Conservation (phyloP, 1,284 basidiomycete species). For the Phylloboletellus chloephorus region DNA sequence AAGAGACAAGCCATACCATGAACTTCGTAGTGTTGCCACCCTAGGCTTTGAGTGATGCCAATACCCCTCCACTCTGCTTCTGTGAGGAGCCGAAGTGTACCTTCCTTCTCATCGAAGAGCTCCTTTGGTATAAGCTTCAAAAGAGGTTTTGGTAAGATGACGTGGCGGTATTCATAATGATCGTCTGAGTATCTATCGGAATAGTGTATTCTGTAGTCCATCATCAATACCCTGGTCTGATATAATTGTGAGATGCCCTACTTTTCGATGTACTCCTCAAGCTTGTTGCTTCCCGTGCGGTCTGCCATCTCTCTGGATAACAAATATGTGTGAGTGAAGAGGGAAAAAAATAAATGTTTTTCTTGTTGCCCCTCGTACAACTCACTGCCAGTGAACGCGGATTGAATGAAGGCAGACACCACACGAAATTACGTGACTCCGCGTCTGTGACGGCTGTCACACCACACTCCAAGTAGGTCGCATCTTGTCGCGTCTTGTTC, state of each 20-base stretch:
- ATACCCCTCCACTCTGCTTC: slow-evolving; percentile 95
- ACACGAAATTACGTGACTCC: slow-evolving; percentile 20
- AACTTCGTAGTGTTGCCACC: slow-evolving; percentile 97
- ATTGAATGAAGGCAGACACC: slow-evolving; percentile 8
- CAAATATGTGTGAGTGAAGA: slow-evolving; percentile 11
- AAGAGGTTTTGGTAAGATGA: slow-evolving; percentile 86
- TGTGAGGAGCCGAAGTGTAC: slow-evolving; percentile 75
- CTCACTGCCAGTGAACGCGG: not conserved
- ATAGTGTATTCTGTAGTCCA: slow-evolving; percentile 63
- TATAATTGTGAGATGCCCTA: slow-evolving; percentile 27
- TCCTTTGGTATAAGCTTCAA: slow-evolving; percentile 83
- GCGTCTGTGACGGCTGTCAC: slow-evolving; percentile 24
- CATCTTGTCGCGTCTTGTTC: slow-evolving; percentile 7
- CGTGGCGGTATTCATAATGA: slow-evolving; percentile 85
- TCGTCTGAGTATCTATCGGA: slow-evolving; percentile 83
- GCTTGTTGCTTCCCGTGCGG: slow-evolving; percentile 37
- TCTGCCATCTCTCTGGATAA: slow-evolving; percentile 26
- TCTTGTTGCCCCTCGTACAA: slow-evolving; percentile 4
- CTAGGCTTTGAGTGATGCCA: slow-evolving; percentile 91
- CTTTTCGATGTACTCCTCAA: slow-evolving; percentile 69
- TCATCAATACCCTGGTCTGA: slow-evolving; percentile 13
- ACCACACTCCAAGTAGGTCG: not conserved
- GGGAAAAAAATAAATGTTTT: slow-evolving; percentile 1
- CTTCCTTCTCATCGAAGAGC: slow-evolving; percentile 74
- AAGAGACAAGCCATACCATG: slow-evolving; percentile 59